phyloP scores from a whole-genome alignment of 2,329 filamentous ascomycete species.

The Pezicula rhizophila region DNA sequence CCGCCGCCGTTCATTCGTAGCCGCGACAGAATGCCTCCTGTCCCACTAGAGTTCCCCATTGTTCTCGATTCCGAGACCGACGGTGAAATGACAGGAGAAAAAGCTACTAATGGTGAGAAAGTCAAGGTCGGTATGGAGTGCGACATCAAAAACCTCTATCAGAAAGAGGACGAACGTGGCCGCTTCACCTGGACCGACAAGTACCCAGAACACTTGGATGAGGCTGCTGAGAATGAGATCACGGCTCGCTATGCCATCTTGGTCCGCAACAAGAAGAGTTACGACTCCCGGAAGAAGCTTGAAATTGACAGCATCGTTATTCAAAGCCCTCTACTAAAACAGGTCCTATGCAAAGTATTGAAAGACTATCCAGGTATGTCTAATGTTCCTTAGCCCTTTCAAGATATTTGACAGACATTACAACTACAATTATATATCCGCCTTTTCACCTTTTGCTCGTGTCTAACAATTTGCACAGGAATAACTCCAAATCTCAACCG shows the following conservation, averaged over 20 bases:
- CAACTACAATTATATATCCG: not conserved
- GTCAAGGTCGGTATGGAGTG: constrained; percentile 26
- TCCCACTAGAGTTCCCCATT: too few relatives aligned
- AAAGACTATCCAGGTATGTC: constrained; percentile 16
- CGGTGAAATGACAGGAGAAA: not conserved
- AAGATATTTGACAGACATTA: not conserved
- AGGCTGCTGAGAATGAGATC: constrained; percentile 54
- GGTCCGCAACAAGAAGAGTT: constrained; percentile 50
- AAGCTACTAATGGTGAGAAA: not conserved
- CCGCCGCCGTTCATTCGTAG: too few relatives aligned
- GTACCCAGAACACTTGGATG: constrained; percentile 46
- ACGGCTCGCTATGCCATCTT: constrained; percentile 57
- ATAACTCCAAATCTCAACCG: constrained; percentile 53
- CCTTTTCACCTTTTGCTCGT: constrained; percentile 25
- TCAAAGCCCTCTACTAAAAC: constrained; percentile 56
- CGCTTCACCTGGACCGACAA: constrained; percentile 49
- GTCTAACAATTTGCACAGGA: constrained; percentile 51
- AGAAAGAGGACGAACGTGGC: constrained; percentile 44
- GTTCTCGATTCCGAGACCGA: too few relatives aligned
- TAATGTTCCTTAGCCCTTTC: not conserved
- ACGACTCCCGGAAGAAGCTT: constrained; percentile 53
- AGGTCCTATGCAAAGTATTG: constrained; percentile 38
- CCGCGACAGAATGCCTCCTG: too few relatives aligned
- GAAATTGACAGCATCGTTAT: constrained; percentile 57
- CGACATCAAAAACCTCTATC: constrained; percentile 42